Base-by-base conservation (phyloP, 768 basidiomycete species). In the Cystobasidiopsis lactophilus region DNA sequence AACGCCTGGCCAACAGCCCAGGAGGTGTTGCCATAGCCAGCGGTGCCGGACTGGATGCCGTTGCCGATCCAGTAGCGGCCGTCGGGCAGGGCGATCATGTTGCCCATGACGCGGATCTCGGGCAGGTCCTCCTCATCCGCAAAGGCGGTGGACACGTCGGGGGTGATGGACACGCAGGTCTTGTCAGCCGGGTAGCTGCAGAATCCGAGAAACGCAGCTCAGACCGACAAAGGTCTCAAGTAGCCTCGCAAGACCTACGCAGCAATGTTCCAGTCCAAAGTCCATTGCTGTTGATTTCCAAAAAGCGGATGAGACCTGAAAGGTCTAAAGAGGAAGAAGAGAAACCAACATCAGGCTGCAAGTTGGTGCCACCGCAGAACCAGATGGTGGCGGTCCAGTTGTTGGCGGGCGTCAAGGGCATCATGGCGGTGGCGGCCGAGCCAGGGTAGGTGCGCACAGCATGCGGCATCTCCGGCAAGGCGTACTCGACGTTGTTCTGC, bases 381-480 rank as follows among this genome's bases (percentile, higher is more conserved):
- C 95, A 61, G 40, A 93, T 64, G 0, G 85, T 85, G 0, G 80
- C 82, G 0, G 72, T 75, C 65, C 82, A 96, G 67, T 85, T 82
- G 69, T 91, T 95, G 35, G 74, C 80, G 2, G 85, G 85, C 1
- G 85, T 89, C 26, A 96, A 73, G 14, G 91, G 91, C 1, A 96
- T 73, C 85, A 96, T 86, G 47, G 82, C 82, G 2, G 75, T 77
- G 2, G 80, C 89, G 37, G 82, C 89, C 9, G 86, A 88, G 0
- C 84, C 89, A 16, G 86, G 86, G 64, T 89, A 89, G 3, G 85
- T 81, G 30, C 85, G 79, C 21, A 75, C 77, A 43, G 88, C 77
- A 50, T 58, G 59, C 14, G 60, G 44, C 51, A 57, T 38, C 60
- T 78, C 73, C 18, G 66, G 67, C 18, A 84, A 68, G 13, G 72